A percentile compares a stretch with the other conserved stretches of the same genome.
These are phyloP conservation scores for Tricholoma sp. DNA, from an alignment of 768 basidiomycete species.

Conservation along the genomic window DNA sequence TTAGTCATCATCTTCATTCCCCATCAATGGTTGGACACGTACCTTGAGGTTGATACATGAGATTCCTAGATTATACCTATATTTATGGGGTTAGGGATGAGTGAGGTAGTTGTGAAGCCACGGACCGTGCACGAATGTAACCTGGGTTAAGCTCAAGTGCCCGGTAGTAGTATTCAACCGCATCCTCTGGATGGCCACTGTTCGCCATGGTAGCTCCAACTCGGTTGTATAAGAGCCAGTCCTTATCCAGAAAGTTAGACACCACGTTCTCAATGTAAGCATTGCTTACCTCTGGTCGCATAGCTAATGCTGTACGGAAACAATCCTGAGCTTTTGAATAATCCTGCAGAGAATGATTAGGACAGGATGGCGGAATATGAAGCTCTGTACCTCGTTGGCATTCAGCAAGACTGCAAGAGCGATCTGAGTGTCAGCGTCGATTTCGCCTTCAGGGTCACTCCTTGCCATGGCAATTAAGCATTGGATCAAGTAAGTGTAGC, in stretches of 20 bases:
- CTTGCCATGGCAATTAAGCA: conserved; percentile 80
- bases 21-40: conserved; percentile 17
- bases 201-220: conserved; percentile 95
- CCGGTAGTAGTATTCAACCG: conserved; percentile 81
- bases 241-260: conserved; percentile 38
- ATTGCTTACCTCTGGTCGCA: conserved; percentile 72
- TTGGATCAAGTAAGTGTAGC: conserved; percentile 56
- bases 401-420: conserved; percentile 92
- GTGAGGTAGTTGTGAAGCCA: background rate
- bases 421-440: conserved; percentile 95
- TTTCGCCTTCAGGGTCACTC: conserved; percentile 44
- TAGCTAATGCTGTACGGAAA: conserved; percentile 82
- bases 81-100: background rate
- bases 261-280: background rate
- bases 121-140: conserved; percentile 84
- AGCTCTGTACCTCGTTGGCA: conserved; percentile 67
- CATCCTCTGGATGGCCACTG: conserved; percentile 71
- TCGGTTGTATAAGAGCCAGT: conserved; percentile 90
- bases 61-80: conserved; percentile 90
- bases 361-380: conserved; percentile 1
- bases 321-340: conserved; percentile 92
- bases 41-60: conserved; percentile 86
- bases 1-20: background rate
- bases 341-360: conserved; percentile 47
- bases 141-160: conserved; percentile 85